Percentiles rank a stretch among this genome's conserved stretches.
phyloP scores from a whole-genome alignment of 2,329 filamentous ascomycete species.

The Chrysoporthe cubensis region DNA sequence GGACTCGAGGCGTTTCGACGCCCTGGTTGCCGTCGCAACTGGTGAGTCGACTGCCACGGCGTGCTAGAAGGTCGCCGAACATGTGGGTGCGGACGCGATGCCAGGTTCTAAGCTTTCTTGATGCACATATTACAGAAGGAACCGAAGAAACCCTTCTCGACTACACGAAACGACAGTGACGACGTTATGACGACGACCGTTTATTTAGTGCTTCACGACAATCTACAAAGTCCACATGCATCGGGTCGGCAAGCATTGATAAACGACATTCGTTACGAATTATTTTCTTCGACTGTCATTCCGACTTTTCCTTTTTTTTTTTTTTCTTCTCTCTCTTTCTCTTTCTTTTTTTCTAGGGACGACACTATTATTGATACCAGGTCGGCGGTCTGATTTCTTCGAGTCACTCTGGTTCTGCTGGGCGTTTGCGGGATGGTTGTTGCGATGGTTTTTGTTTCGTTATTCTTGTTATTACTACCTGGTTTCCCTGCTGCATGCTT shows the following conservation, averaged over 20 bases:
- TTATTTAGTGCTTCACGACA: neutral
- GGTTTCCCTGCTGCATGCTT: neutral
- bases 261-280: slow-evolving; percentile 8
- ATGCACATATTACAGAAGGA: slow-evolving; percentile 10
- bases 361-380: slow-evolving; percentile 27
- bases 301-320: neutral
- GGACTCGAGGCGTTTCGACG: slow-evolving; percentile 59
- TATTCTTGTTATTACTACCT: neutral
- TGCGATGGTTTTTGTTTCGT: neutral
- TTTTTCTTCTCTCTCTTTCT: slow-evolving; percentile 8
- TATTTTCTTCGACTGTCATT: neutral
- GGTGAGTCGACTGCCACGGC: slow-evolving; percentile 46
- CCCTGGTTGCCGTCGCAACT: slow-evolving; percentile 68
- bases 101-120: neutral
- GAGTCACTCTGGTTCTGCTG: slow-evolving; percentile 2
- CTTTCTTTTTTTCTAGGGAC: neutral
- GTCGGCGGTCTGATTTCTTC: slow-evolving; percentile 25
- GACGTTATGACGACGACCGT: slow-evolving; percentile 24
- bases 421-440: slow-evolving; percentile 17
- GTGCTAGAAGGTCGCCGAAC: slow-evolving; percentile 25
- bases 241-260: slow-evolving; percentile 16
- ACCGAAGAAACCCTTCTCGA: neutral
- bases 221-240: slow-evolving; percentile 7
- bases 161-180: slow-evolving; percentile 14
- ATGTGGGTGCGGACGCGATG: no score